Evolutionary conservation across 1,284 basidiomycete species (phyloP).

Genomic region (Pterula multifida): DNA sequence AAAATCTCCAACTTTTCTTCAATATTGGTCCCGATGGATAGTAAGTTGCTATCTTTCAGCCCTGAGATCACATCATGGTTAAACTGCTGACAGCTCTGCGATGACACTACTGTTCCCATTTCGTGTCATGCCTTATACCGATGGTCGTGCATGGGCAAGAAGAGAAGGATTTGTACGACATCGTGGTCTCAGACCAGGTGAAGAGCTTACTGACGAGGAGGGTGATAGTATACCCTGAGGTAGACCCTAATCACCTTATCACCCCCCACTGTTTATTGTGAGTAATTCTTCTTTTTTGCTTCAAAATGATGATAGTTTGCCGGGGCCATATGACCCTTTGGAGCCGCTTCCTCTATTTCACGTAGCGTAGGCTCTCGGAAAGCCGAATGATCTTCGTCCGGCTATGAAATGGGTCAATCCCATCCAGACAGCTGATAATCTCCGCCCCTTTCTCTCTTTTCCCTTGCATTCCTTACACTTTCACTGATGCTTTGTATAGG

Average conservation of each 20-base stretch:
- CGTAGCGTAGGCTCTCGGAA: slow-evolving; percentile 18
- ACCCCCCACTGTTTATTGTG: slow-evolving; percentile 13
- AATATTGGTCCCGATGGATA: slow-evolving; percentile 71
- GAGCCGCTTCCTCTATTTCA: slow-evolving; percentile 14
- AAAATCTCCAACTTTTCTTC: slow-evolving; percentile 82
- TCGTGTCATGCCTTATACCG: slow-evolving; percentile 70
- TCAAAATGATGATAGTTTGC: slow-evolving; percentile 44
- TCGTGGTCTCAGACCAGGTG: slow-evolving; percentile 45
- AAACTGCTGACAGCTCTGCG: slow-evolving; percentile 36
- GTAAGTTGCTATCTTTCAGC: slow-evolving; percentile 34
- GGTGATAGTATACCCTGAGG: slow-evolving; percentile 21
- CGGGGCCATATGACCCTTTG: slow-evolving; percentile 74
- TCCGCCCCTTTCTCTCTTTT: neutral
- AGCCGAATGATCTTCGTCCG: slow-evolving; percentile 44
- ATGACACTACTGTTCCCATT: slow-evolving; percentile 77
- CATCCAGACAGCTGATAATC: neutral
- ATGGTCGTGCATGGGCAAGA: slow-evolving; percentile 79
- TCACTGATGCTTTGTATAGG: too few relatives aligned
- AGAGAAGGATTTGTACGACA: slow-evolving; percentile 49
- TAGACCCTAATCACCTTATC: slow-evolving; percentile 4
- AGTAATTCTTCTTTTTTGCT: slow-evolving; percentile 5
- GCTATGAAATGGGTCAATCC: slow-evolving; percentile 16
- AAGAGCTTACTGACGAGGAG: slow-evolving; percentile 67
- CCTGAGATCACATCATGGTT: slow-evolving; percentile 1
- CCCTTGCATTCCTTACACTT: too few relatives aligned